Base-by-base conservation (phyloP, 148 eudicot genomes). In the Hydrangea macrophylla region DNA sequence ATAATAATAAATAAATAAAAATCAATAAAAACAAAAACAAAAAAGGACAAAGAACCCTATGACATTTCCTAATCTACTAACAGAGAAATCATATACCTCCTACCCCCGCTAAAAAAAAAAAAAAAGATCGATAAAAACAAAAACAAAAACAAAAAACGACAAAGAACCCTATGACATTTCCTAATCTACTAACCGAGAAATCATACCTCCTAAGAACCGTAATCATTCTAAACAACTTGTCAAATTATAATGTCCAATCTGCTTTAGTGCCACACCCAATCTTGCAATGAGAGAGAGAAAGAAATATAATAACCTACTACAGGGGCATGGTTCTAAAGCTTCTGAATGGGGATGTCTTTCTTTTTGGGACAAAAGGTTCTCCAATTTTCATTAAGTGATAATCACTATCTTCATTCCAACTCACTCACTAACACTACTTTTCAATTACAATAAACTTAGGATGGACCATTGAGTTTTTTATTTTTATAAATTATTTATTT, bases 301-400 rank as follows among this genome's bases (percentile, higher is more conserved):
- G n/a, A 55, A 26, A 55, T 9, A 25, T 5, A 25, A 5, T 48
- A 48, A 44, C 15, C 25, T 24, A 26, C 17, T 9, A 55, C 27
- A 53, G 24, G 28, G 57, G 13, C 26, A 24, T 55, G 58, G 58
- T 55, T 17, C 58, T 55, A 55, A 55, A 55, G 58, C 58, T 26
- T 55, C 58, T 25, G 5, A 25, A 55, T 55, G 58, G 58, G 58
- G 30, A 11, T 55, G 58, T 24, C 26, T 26, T 55, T 55, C 58
- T 55, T 55, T 55, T 55, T 11, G 58, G 58, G 58, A 55, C 58
- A 55, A 55, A 25, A 48, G 58, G 18, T 25, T 55, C n/a, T n/a
- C 58, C 13, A 24, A n/a, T n/a, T 55, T 55, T 55, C 26, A 25
- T 55, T 15, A 55, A n/a, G n/a, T 25, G 31, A 25, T 55, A 26